Evolutionary conservation across 805 yeast species (phyloP).

Genomic region (Helenozyma baotianmanensis): DNA sequence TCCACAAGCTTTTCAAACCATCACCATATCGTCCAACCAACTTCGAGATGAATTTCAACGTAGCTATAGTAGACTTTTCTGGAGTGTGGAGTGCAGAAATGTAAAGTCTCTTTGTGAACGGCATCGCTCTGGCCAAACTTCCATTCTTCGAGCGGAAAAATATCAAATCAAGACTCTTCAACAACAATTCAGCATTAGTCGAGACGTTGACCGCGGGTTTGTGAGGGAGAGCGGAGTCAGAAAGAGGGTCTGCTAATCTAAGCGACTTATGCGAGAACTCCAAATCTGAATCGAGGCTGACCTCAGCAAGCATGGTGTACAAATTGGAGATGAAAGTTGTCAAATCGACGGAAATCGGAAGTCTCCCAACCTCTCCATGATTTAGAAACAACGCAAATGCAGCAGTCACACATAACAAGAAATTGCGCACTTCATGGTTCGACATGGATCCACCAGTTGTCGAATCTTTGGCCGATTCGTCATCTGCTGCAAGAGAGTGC

Average conservation of each 20-base stretch:
- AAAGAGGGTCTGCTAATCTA: conserved; percentile 74
- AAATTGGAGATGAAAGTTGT: conserved; percentile 74
- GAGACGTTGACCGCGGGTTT: conserved; percentile 80
- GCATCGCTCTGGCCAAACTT: conserved; percentile 60
- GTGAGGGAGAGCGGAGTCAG: conserved; percentile 28
- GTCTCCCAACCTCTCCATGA: conserved; percentile 53
- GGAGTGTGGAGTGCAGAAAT: conserved; percentile 70
- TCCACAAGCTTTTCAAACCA: conserved; percentile 68
- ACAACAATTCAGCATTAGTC: conserved; percentile 79
- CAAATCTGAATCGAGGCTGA: conserved; percentile 75
- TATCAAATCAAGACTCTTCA: conserved; percentile 72
- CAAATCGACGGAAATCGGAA: conserved; percentile 65
- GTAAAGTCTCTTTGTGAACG: conserved; percentile 79
- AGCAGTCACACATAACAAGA: conserved; percentile 79
- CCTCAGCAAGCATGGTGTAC: conserved; percentile 61
- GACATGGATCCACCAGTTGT: conserved; percentile 29
- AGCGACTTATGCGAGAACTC: conserved; percentile 81
- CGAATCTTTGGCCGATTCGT: conserved; percentile 25
- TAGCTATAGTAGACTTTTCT: conserved; percentile 79
- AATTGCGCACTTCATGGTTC: conserved; percentile 56
- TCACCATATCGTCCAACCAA: conserved; percentile 64
- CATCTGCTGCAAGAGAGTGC: conserved; percentile 35
- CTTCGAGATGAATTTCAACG: conserved; percentile 73
- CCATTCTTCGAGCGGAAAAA: conserved; percentile 76
- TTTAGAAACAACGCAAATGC: conserved; percentile 82